Evolutionary conservation across 768 basidiomycete species (phyloP).

Genomic region (Xerocomellus chrysenteron): DNA sequence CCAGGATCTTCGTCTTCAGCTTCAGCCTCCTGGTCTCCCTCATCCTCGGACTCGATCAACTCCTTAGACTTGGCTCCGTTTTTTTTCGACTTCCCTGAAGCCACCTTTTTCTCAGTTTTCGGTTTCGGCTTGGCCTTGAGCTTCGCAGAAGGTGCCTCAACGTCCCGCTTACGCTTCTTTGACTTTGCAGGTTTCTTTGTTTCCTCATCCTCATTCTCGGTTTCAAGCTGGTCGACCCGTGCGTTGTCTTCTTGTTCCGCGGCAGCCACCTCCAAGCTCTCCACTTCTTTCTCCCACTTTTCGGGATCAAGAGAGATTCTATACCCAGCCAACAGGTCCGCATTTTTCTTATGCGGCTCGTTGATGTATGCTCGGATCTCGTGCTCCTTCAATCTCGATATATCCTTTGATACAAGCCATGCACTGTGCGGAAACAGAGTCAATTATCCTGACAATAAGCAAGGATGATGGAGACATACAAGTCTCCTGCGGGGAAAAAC

Average conservation of each 20-base stretch:
- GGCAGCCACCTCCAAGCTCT: conserved; percentile 29
- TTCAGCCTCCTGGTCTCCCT: conserved; percentile 47
- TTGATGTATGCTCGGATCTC: conserved; percentile 84
- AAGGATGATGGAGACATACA: conserved; percentile 55
- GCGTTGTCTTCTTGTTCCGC: conserved; percentile 56
- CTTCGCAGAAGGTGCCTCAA: conserved; percentile 41
- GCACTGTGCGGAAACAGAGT: conserved; percentile 48
- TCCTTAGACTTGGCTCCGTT: conserved; percentile 63
- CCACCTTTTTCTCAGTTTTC: conserved; percentile 42
- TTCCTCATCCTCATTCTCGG: conserved; percentile 51
- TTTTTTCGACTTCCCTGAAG: conserved; percentile 44
- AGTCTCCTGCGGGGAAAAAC: conserved; percentile 94
- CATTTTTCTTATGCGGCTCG: conserved; percentile 73
- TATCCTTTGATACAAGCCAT: conserved; percentile 82
- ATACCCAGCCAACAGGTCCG: conserved; percentile 76
- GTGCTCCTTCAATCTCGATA: conserved; percentile 70
- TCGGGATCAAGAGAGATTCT: conserved; percentile 71
- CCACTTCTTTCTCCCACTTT: conserved; percentile 57
- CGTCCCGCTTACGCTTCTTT: conserved; percentile 68
- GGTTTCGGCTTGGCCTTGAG: conserved; percentile 45
- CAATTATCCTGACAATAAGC: conserved; percentile 9
- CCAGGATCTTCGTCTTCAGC: conserved; percentile 47
- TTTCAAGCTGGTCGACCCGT: conserved; percentile 66
- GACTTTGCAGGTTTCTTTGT: conserved; percentile 44
- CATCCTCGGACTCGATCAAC: conserved; percentile 64